Conservation (phyloP, 2,329 filamentous ascomycete species). For the Penicillium sumatraense region DNA sequence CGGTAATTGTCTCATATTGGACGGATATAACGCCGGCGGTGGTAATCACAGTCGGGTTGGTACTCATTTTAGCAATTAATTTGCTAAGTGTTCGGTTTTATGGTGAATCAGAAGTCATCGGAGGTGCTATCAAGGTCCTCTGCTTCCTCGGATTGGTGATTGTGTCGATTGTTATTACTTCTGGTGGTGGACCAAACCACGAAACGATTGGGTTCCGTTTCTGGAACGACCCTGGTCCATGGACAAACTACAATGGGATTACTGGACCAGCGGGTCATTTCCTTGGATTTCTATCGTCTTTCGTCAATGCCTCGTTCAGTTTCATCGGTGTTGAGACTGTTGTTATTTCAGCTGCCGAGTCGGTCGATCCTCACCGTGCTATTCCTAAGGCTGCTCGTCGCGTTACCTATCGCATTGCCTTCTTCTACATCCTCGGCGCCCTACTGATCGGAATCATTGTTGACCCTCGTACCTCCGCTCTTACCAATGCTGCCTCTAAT, state of each 20-base stretch:
- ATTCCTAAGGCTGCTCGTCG: conserved; percentile 48
- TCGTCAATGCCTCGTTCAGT: conserved; percentile 47
- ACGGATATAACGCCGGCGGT: conserved; percentile 66
- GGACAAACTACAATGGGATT: conserved; percentile 37
- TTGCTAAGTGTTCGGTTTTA: conserved; percentile 38
- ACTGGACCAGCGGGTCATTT: conserved; percentile 41
- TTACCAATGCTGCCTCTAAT: conserved; percentile 32
- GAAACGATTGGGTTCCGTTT: conserved; percentile 40
- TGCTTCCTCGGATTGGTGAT: conserved; percentile 36
- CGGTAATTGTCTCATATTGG: conserved; percentile 86
- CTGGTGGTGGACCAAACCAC: conserved; percentile 37
- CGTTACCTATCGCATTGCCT: conserved; percentile 45
- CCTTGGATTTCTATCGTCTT: conserved; percentile 41
- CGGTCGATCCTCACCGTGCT: conserved; percentile 42
- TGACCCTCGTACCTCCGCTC: conserved; percentile 22
- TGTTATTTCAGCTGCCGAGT: conserved; percentile 47
- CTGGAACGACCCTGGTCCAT: conserved; percentile 40
- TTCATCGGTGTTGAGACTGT: conserved; percentile 49
- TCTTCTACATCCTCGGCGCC: conserved; percentile 43
- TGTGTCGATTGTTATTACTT: conserved; percentile 38
- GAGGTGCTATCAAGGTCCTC: conserved; percentile 37
- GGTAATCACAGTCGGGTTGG: conserved; percentile 62
- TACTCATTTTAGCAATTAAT: conserved; percentile 36
- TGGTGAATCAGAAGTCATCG: conserved; percentile 37
- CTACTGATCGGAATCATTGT: conserved; percentile 38